These are phyloP conservation scores for Pinus albicaulis DNA, from an alignment of 75 land plant genomes.

Conservation along the genomic window DNA sequence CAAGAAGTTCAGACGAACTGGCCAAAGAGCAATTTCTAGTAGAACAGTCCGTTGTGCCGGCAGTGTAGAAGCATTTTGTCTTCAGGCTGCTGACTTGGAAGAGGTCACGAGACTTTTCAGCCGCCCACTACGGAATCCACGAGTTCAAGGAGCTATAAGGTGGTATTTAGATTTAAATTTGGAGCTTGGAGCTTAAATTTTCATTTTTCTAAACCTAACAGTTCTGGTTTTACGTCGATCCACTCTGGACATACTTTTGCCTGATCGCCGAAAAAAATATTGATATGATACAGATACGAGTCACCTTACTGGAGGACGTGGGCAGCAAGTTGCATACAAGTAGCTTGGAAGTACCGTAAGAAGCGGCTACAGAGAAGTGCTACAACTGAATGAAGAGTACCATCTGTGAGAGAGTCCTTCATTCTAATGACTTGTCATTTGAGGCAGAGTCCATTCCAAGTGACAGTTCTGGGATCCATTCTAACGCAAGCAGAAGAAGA, in stretches of 20 bases:
- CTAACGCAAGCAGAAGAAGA: too few relatives aligned
- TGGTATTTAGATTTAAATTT: slow-evolving; percentile 3
- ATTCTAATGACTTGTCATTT: too few relatives aligned
- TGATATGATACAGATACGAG: slow-evolving; percentile 50
- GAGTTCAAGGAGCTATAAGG: slow-evolving; percentile 35
- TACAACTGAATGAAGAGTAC: too few relatives aligned
- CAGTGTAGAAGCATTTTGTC: slow-evolving; percentile 36
- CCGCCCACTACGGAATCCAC: slow-evolving; percentile 16
- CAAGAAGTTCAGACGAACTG: slow-evolving; percentile 4
- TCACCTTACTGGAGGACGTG: slow-evolving; percentile 72
- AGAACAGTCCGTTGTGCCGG: slow-evolving; percentile 27
- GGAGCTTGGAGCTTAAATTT: background rate
- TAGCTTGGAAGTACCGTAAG: slow-evolving; percentile 72
- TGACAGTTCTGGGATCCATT: too few relatives aligned
- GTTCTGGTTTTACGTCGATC: too few relatives aligned
- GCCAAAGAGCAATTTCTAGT: slow-evolving; percentile 17
- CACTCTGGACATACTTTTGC: too few relatives aligned
- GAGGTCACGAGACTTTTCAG: slow-evolving; percentile 23
- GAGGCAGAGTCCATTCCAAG: too few relatives aligned
- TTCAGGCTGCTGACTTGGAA: slow-evolving; percentile 26
- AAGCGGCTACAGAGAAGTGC: slow-evolving; percentile 7
- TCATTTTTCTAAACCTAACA: too few relatives aligned
- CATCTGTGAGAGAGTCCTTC: too few relatives aligned
- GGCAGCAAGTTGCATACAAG: slow-evolving; percentile 73
- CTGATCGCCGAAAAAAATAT: too few relatives aligned